Conservation (phyloP, 805 yeast species). For the Ascoidea asiatica region DNA sequence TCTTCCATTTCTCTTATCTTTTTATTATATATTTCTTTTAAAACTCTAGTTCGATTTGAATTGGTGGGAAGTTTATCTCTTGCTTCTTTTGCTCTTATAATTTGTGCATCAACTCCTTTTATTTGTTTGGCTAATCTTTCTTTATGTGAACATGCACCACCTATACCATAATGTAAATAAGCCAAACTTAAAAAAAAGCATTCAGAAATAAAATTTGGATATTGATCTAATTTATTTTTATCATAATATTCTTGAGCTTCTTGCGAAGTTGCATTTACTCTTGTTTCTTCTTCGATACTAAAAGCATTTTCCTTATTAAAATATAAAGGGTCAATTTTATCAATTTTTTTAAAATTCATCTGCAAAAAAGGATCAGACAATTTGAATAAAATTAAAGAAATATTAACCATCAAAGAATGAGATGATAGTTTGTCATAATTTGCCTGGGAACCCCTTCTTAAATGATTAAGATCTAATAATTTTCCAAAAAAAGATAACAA, state of each 20-base stretch:
- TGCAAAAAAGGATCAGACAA: constrained; percentile 80
- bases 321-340: constrained; percentile 64
- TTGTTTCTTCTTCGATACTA: constrained; percentile 69
- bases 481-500: constrained; percentile 58
- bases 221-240: constrained; percentile 21
- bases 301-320: constrained; percentile 36
- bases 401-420: constrained; percentile 74
- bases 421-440: constrained; percentile 52
- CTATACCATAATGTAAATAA: constrained; percentile 78
- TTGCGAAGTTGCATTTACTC: constrained; percentile 60
- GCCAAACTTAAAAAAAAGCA: constrained; percentile 73
- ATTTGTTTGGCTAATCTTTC: constrained; percentile 37
- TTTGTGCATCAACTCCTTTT: constrained; percentile 34
- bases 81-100: constrained; percentile 31
- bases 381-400: constrained; percentile 50
- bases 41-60: constrained; percentile 13
- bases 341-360: constrained; percentile 48
- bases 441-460: constrained; percentile 78
- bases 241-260: constrained; percentile 52
- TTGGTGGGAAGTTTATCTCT: constrained; percentile 20
- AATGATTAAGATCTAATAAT: constrained; percentile 70
- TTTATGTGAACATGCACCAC: constrained; percentile 53
- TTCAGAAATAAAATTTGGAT: constrained; percentile 75
- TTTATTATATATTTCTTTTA: constrained; percentile 17
- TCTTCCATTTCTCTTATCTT: constrained; percentile 41